These are phyloP conservation scores for Aspergillus awamori DNA, from an alignment of 2,329 filamentous ascomycete species.

Conservation along the genomic window DNA sequence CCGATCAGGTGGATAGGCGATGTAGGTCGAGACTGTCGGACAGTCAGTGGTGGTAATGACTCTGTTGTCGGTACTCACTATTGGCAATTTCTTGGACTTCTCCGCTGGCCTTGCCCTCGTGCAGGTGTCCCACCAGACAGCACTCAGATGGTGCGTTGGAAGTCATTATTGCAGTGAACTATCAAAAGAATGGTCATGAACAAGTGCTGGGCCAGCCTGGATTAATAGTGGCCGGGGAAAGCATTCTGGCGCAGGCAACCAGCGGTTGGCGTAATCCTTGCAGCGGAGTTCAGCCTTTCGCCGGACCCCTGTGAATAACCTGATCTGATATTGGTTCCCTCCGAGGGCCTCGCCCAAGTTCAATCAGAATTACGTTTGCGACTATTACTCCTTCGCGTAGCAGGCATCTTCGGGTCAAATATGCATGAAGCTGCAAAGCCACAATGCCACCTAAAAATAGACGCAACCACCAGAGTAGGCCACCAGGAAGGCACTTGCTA, in stretches of 20 bases:
- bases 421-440: no score
- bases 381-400: no score
- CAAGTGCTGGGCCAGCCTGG: no score
- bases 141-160: conserved; percentile 44
- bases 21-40: conserved; percentile 3
- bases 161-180: conserved; percentile 37
- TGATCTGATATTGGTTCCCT: no score
- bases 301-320: background rate
- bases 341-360: no score
- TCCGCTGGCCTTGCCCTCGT: conserved; percentile 46
- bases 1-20: conserved; percentile 52
- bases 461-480: no score
- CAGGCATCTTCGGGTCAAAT: no score
- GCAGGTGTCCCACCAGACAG: conserved; percentile 45
- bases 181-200: no score
- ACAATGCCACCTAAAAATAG: no score
- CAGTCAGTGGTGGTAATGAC: background rate
- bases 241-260: background rate
- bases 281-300: background rate
- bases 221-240: no score
- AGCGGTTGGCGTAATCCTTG: background rate
- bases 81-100: conserved; percentile 44
- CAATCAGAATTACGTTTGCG: no score
- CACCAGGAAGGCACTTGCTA: no score
- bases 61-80: background rate